Percentiles rank a stretch among this genome's conserved stretches.
These are phyloP conservation scores for Tolypocladium paradoxum DNA, from an alignment of 2,329 filamentous ascomycete genomes.

Conservation along the genomic window DNA sequence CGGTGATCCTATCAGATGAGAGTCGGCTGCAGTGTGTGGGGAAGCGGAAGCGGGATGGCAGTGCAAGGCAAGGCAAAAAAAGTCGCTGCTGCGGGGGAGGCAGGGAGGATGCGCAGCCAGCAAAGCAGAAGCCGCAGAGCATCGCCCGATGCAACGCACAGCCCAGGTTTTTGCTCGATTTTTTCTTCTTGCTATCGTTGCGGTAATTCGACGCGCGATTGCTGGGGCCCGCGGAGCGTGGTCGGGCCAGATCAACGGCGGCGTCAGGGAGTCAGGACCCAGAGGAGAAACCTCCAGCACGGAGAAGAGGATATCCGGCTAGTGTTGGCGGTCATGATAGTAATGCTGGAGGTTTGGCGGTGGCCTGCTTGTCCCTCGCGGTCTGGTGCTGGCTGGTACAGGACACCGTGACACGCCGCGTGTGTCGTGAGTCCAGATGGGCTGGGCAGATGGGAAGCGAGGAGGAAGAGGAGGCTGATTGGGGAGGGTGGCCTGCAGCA, in stretches of 20 bases:
- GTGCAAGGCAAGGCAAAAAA: neutral
- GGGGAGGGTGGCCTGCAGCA: neutral
- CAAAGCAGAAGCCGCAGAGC: neutral
- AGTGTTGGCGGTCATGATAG: slow-evolving; percentile 25
- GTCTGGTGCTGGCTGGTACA: neutral
- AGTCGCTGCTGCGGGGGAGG: neutral
- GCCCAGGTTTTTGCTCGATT: neutral
- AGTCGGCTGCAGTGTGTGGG: slow-evolving; percentile 14
- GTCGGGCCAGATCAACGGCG: neutral
- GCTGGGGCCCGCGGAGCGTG: neutral
- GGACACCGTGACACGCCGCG: neutral
- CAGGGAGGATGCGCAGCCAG: neutral
- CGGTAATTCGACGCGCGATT: neutral
- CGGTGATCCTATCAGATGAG: slow-evolving; percentile 11
- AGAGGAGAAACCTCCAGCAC: slow-evolving; percentile 28
- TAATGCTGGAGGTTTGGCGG: neutral
- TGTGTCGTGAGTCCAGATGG: neutral
- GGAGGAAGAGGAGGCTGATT: neutral
- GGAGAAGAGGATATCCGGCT: slow-evolving; percentile 26
- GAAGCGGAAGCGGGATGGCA: slow-evolving; percentile 3
- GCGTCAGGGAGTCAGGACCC: slow-evolving; percentile 28
- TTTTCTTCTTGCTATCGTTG: neutral
- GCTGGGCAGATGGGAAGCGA: neutral
- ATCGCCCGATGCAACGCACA: slow-evolving; percentile 1
- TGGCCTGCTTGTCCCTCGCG: neutral